Base-by-base conservation (phyloP, 2,329 filamentous ascomycete genomes). In the Colletotrichum sp. region DNA sequence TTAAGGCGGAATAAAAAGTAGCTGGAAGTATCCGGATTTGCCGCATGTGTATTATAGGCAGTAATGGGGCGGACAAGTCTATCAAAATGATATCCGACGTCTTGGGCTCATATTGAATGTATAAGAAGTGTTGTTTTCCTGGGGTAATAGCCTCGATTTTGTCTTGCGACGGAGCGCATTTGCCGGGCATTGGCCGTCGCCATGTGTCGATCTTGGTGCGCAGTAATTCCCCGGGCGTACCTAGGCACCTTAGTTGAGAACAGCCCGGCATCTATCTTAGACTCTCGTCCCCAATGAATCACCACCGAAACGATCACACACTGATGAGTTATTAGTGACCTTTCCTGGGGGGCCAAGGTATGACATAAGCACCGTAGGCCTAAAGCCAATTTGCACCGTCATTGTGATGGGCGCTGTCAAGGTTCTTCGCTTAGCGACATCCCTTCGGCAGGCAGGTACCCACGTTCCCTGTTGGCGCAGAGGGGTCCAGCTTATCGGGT, bases 1-100 rank as follows among this genome's bases (percentile, higher is more conserved):
- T 87, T 70, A 88, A 91, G 83, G 89, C 89, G 83, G 84, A 75
- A 13, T 77, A 72, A 69, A 12, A 52, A 8, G n/a, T 21, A 21
- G 43, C 43, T 52, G 26, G 16, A 28, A 28, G 24, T 26, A 30
- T 34, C 24, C n/a, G 28, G 48, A 28, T 61, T 34, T 61, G 30
- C 21, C 24, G 67, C 30, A 28, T 55, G 16, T 75, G 72, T 75
- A 75, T 75, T 71, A 75, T 64, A 75, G 43, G n/a, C 12, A 52
- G 52, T 61, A 63, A 67, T 65, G 18, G 52, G 67, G 66, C 66
- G 66, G 60, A 63, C 57, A 67, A 61, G 60, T 74, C 66, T 71
- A 76, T 38, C 43, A 65, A 75, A 74, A 74, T 71, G 74, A 75
- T 75, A 74, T 70, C 72, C 74, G 36, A 58, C 63, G 71, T 71